Evolutionary conservation across 169 alveolate genomes (phyloP), one percentile per base, ranked within the genome.

Genomic region (Plasmodium falciparum): DNA sequence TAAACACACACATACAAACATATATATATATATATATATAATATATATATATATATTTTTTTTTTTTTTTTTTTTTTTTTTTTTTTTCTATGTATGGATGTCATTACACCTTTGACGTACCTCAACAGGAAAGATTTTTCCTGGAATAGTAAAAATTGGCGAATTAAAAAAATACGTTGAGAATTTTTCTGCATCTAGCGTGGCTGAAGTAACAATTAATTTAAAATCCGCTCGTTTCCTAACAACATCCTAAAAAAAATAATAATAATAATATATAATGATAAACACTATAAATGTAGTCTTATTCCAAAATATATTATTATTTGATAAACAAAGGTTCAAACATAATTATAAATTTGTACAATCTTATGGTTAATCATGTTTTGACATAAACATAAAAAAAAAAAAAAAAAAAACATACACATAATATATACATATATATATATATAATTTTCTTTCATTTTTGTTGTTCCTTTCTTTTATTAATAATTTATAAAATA

Each of bases 191-290:
- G 99, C 99, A 85, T 96, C 98, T 63, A 95, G 92, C 24, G 99
- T 98, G 45, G 99, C 99, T 4, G 99, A 98, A n/a, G 99, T 99
- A 22, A 99, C 99, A 47, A 99, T 99, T 78, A 99, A 94, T 92
- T 97, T 98, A 66, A 98, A 95, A 76, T 98, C 99, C 9, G 97
- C 95, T 17, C 99, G 94, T 67, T 93, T 95, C 58, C 95, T 95
- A 33, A 97, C 90, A 15, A 98, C 98, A 71, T 96, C 97, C 97
- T 96, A 78, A 69, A 6, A 29, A 43, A 13, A 22, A 15, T 0
- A 39, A 39, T 39, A 39, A 39, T 5, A 39, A 39, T 39, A 39
- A 33, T 26, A 26, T 0, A 26, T 26, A 26, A 26, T 26, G 5
- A 26, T 26, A 24, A 24, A 24, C 29, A 88, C n/a, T 22, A 54